Evolutionary conservation across 2,329 filamentous ascomycete genomes (phyloP), one percentile per base, ranked within the genome.

Genomic region (Cordyceps militaris): DNA sequence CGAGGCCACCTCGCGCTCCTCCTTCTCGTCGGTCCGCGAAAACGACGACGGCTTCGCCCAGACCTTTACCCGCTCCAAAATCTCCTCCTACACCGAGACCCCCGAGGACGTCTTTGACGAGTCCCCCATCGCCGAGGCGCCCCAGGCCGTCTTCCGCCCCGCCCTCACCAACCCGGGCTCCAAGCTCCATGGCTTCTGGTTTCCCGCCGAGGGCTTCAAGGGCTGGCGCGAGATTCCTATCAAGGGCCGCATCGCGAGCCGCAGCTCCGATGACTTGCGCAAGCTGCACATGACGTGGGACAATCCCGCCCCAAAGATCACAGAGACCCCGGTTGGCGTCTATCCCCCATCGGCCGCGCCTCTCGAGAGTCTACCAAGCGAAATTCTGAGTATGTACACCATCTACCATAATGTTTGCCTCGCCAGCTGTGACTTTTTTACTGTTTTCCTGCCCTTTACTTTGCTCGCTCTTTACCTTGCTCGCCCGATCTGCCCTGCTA

Each of bases 301-400:
- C 59, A 70, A 74, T 51, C 71, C 74, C 21, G 63, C 71, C 14
- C 61, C 67, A 28, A 64, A 69, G 63, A 62, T 67, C 57, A 63
- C 69, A 60, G 66, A 69, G 61, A 71, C 71, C 61, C 54, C 59
- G 5, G 42, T 56, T n/a, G 61, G 66, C 57, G 62, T 59, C 53
- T 69, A 69, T 60, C 63, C 69, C 23, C 71, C 76, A n/a, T 81
- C 82, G 58, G 67, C 74, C 23, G 75, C 86, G 23, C 76, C 79
- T 26, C 73, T 92, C 42, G 88, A 91, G 74, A 81, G 70, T 60
- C 77, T 92, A 8, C 88, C 88, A 0, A 76, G 80, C 53, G 88
- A 91, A 72, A 75, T 91, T 62, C 79, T 89, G 58, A 82, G 87
- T 90, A 79, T 38, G 46, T 51, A 73, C 21, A 54, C 6, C 19